These are phyloP conservation scores for Lentinula raphanica DNA, from an alignment of 768 basidiomycete genomes.

Conservation along the genomic window DNA sequence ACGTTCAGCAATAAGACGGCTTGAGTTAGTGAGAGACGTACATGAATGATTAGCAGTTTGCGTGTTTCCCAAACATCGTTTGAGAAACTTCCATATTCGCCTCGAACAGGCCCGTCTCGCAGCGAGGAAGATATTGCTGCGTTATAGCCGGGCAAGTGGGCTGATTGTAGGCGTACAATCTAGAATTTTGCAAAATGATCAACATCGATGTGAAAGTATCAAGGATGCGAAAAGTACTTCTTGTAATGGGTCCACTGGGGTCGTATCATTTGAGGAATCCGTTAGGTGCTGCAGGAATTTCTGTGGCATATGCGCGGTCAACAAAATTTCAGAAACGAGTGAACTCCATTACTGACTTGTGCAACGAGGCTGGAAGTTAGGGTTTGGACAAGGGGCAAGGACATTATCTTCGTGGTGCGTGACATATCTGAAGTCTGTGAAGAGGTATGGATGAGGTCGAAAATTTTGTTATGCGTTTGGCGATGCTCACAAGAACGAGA, in stretches of 20 bases:
- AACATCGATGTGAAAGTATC: neutral
- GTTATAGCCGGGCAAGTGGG: constrained; percentile 70
- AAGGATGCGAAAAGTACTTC: constrained; percentile 29
- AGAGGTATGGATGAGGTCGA: neutral
- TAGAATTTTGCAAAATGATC: constrained; percentile 16
- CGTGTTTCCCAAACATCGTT: constrained; percentile 42
- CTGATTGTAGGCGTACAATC: constrained; percentile 76
- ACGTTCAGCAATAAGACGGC: neutral
- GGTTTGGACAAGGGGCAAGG: constrained; percentile 66
- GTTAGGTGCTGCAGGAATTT: constrained; percentile 49
- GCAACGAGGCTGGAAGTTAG: constrained; percentile 58
- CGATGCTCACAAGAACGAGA: constrained; percentile 51
- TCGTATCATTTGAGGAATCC: constrained; percentile 25
- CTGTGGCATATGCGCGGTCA: constrained; percentile 29
- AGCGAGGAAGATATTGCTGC: constrained; percentile 72
- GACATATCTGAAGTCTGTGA: constrained; percentile 59
- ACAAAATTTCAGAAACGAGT: too few species aligned
- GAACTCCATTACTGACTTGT: too few species aligned
- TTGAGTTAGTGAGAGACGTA: constrained; percentile 21
- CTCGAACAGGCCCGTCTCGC: constrained; percentile 67
- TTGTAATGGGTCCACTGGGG: constrained; percentile 30
- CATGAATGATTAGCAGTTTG: constrained; percentile 62
- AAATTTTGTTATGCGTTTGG: neutral
- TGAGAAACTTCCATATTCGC: constrained; percentile 49
- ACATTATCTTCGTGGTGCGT: constrained; percentile 73